A percentile compares a stretch with the other conserved stretches of the same genome.
phyloP scores from a whole-genome alignment of 208 protist species.

The Zelonia costaricensis region DNA sequence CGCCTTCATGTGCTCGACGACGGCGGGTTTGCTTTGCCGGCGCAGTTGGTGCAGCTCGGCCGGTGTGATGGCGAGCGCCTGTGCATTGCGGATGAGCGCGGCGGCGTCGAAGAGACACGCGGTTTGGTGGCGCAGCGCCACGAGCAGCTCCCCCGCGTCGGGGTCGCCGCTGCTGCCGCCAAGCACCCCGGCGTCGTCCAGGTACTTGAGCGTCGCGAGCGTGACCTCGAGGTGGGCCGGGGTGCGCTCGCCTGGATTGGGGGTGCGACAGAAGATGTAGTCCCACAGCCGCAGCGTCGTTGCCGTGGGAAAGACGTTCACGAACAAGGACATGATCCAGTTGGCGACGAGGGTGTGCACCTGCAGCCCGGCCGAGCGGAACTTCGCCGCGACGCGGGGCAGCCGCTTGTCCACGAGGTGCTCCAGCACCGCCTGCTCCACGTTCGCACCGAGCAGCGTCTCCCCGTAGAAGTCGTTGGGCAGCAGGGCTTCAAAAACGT shows the following conservation, averaged over 20 bases:
- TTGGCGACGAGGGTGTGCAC: conserved; percentile 51
- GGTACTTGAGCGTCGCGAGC: conserved; percentile 49
- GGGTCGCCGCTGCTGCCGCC: conserved; percentile 9
- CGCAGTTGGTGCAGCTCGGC: conserved; percentile 45
- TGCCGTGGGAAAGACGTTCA: conserved; percentile 57
- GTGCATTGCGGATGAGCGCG: conserved; percentile 30
- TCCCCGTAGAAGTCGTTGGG: conserved; percentile 80
- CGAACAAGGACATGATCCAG: conserved; percentile 74
- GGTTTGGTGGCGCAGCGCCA: conserved; percentile 27
- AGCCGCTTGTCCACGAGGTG: conserved; percentile 39
- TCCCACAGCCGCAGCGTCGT: conserved; percentile 70
- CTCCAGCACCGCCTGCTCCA: conserved; percentile 64
- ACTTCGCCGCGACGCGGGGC: conserved; percentile 44
- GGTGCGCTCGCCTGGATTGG: conserved; percentile 16
- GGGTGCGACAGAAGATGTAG: conserved; percentile 43
- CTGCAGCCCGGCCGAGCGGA: conserved; percentile 39
- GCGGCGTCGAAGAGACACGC: conserved; percentile 41
- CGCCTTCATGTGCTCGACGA: conserved; percentile 23
- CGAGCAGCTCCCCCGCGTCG: conserved; percentile 46
- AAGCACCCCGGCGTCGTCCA: conserved; percentile 34
- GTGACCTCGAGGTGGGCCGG: conserved; percentile 51
- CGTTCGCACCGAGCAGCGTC: conserved; percentile 55
- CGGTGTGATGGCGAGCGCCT: conserved; percentile 23
- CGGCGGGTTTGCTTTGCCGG: conserved; percentile 24
- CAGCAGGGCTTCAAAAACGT: conserved; percentile 62